phyloP scores from a whole-genome alignment of 208 protist species.

The Crithidia mellificae region DNA sequence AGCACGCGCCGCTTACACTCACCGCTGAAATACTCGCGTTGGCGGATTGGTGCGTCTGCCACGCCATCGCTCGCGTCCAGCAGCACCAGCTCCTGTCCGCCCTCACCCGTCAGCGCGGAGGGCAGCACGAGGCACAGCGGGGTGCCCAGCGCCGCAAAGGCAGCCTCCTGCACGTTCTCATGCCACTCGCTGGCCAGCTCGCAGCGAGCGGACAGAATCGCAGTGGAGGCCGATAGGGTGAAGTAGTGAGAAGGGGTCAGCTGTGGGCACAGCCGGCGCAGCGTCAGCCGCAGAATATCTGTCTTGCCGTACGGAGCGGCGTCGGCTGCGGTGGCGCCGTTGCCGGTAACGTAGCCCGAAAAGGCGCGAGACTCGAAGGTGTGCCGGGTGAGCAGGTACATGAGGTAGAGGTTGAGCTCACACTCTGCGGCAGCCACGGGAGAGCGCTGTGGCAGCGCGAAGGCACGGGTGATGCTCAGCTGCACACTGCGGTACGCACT shows the following conservation, averaged over 20 bases:
- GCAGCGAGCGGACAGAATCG: constrained; percentile 26
- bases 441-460: constrained; percentile 22
- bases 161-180: constrained; percentile 5
- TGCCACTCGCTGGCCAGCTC: constrained; percentile 51
- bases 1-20: constrained; percentile 39
- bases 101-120: constrained; percentile 1
- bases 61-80: constrained; percentile 6
- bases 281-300: constrained; percentile 13
- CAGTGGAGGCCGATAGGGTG: constrained; percentile 12
- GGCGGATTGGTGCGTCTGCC: constrained; percentile 9
- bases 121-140: constrained; percentile 41
- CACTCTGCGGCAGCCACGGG: constrained; percentile 25
- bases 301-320: not conserved
- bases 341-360: not conserved
- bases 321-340: too few species aligned
- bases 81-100: constrained; percentile 26
- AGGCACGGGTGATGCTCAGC: constrained; percentile 7
- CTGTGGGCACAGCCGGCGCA: constrained; percentile 17
- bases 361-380: constrained; percentile 1
- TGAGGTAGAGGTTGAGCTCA: constrained; percentile 31
- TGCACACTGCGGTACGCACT: constrained; percentile 18
- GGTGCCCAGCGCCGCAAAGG: constrained; percentile 36
- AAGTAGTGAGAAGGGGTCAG: constrained; percentile 10
- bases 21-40: constrained; percentile 16
- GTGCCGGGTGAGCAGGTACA: constrained; percentile 20